Percentiles rank a stretch among this genome's conserved stretches.
Conservation (phyloP, 192 early-diverging fungal species). For the Coemansia sp. region DNA sequence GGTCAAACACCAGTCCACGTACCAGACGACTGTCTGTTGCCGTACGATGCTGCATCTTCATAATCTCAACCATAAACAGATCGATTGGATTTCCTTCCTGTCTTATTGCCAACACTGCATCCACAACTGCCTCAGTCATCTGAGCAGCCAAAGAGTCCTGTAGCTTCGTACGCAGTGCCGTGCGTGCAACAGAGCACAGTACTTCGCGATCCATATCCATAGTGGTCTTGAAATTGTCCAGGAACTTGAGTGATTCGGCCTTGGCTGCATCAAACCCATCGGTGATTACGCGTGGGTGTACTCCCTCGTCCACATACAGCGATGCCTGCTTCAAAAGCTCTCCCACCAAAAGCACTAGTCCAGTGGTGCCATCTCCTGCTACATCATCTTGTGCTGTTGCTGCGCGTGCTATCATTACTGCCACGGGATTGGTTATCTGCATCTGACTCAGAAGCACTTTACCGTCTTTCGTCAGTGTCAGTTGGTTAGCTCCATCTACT, state of each 20-base stretch:
- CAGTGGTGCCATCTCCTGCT: conserved; percentile 98
- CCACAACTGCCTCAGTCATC: conserved; percentile 94
- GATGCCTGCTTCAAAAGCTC: conserved; percentile 97
- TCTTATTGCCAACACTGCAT: conserved; percentile 88
- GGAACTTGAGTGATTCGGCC: conserved; percentile 90
- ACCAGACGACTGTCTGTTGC: conserved; percentile 96
- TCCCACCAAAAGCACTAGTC: conserved; percentile 93
- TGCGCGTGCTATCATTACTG: conserved; percentile 98
- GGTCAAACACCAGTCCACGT: conserved; percentile 95
- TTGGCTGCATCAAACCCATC: conserved; percentile 98
- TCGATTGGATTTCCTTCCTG: conserved; percentile 86
- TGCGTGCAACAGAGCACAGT: conserved; percentile 87
- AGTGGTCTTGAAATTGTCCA: conserved; percentile 81
- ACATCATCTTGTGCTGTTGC: conserved; percentile 99
- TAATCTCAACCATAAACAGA: conserved; percentile 99
- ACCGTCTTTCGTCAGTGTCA: conserved; percentile 99
- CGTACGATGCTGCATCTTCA: conserved; percentile 99
- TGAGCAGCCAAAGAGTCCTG: conserved; percentile 84
- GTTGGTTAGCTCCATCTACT: conserved; percentile 92
- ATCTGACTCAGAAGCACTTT: conserved; percentile 98
- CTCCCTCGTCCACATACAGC: conserved; percentile 89
- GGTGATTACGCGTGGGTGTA: conserved; percentile 93
- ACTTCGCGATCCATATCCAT: conserved; percentile 86
- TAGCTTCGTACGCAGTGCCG: conserved; percentile 94
- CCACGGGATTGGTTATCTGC: conserved; percentile 99